phyloP scores from a whole-genome alignment of 2,329 filamentous ascomycete species.

The Raffaelea arxii region DNA sequence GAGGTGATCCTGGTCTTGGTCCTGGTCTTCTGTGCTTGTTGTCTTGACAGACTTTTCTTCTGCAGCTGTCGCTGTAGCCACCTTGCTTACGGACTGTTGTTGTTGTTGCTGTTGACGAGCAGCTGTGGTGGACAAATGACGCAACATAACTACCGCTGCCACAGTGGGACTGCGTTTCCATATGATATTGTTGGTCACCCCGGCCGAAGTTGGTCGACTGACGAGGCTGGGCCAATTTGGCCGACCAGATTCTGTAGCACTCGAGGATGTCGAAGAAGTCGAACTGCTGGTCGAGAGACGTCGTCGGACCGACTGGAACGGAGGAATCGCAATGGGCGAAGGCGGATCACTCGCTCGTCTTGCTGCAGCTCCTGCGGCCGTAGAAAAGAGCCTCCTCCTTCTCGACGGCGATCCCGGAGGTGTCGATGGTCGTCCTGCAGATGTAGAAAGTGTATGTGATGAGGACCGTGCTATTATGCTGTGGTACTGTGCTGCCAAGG shows the following conservation, averaged over 20 bases:
- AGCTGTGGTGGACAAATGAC: slow-evolving; percentile 7
- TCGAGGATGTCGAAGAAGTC: too few species aligned
- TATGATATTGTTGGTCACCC: slow-evolving; percentile 3
- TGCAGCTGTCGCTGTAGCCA: not conserved
- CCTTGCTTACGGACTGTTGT: not conserved
- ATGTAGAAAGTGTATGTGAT: not conserved
- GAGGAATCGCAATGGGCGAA: too few species aligned
- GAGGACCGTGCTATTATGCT: not conserved
- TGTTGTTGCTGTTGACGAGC: not conserved
- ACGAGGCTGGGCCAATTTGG: not conserved
- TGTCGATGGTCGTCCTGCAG: not conserved
- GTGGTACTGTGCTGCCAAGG: not conserved
- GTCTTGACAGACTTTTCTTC: too few species aligned
- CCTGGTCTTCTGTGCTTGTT: slow-evolving; percentile 6
- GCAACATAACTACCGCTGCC: slow-evolving; percentile 4
- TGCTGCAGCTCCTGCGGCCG: not conserved
- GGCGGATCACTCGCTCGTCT: not conserved
- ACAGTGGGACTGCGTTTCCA: slow-evolving; percentile 2
- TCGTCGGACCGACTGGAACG: too few species aligned
- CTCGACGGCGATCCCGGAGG: not conserved
- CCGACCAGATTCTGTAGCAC: too few species aligned
- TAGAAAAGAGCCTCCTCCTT: not conserved
- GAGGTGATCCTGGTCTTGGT: slow-evolving; percentile 19
- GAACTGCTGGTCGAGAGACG: too few species aligned
- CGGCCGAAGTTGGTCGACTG: not conserved